These are phyloP conservation scores for Gardenia jasminoides DNA, from an alignment of 257 asterid genomes.

Conservation along the genomic window DNA sequence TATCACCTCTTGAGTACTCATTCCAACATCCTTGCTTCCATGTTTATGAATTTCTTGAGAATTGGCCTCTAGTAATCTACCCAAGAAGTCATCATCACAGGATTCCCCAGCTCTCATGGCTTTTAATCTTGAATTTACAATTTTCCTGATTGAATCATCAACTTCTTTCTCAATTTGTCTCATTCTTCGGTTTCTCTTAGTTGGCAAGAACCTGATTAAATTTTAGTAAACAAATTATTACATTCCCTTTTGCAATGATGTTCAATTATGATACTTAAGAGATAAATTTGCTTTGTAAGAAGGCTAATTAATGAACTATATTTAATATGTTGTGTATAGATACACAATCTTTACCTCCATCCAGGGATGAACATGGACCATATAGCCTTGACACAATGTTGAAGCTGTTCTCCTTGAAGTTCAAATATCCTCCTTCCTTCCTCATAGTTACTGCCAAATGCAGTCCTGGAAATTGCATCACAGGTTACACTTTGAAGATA, in stretches of 20 bases:
- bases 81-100: no score
- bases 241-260: no score
- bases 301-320: no score
- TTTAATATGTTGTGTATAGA: no score
- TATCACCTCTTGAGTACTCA: conserved; percentile 19
- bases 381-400: not conserved
- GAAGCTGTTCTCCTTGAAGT: not conserved
- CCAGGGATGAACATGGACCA: not conserved
- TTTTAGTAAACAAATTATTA: no score
- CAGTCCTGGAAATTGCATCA: conserved; percentile 4
- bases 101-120: no score
- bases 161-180: not conserved
- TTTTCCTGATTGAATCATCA: not conserved
- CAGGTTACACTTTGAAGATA: not conserved
- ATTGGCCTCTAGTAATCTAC: no score
- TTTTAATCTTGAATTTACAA: no score
- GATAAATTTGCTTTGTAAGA: no score
- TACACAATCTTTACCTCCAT: no score
- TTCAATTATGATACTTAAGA: no score
- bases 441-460: conserved; percentile 5
- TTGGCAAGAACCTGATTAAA: conserved; percentile 5
- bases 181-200: conserved; percentile 1
- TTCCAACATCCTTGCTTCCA: conserved; percentile 9
- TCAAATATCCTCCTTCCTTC: conserved; percentile 7
- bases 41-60: no score